Evolutionary conservation across 129 eudicot genomes (phyloP).

Genomic region (Smallanthus sonchifolius): DNA sequence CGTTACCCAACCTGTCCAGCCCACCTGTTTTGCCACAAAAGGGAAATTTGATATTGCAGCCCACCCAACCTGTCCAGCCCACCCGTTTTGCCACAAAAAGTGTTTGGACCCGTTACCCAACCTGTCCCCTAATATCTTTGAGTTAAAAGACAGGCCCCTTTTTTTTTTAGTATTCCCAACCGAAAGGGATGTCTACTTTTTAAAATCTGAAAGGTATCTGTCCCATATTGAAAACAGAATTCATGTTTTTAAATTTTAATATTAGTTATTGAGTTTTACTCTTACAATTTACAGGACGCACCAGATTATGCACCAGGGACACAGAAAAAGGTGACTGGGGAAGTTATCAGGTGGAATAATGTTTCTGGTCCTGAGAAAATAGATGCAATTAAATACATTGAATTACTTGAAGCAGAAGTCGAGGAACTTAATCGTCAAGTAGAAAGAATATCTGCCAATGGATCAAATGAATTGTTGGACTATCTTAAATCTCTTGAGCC

Average conservation of each 20-base stretch:
- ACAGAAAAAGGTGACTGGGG: constrained; percentile 88
- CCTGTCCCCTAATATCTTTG: background rate
- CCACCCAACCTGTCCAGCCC: no score
- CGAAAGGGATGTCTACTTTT: constrained; percentile 1
- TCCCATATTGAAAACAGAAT: background rate
- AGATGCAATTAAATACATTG: constrained; percentile 90
- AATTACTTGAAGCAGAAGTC: constrained; percentile 93
- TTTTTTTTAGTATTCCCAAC: background rate
- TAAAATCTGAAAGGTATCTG: constrained; percentile 7
- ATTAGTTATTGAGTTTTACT: constrained; percentile 3
- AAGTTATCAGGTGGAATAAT: constrained; percentile 96
- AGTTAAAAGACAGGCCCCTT: constrained; percentile 1
- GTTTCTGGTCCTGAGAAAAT: constrained; percentile 93
- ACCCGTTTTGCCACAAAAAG: no score
- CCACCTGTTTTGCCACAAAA: background rate
- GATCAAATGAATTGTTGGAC: constrained; percentile 83
- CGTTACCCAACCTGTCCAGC: background rate
- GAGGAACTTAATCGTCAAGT: constrained; percentile 92
- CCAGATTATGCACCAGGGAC: constrained; percentile 98
- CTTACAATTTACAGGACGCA: constrained; percentile 47
- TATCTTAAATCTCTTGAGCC: constrained; percentile 95
- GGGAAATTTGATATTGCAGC: background rate
- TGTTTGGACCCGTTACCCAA: no score
- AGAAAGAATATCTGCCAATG: constrained; percentile 73
- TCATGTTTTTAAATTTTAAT: background rate